phyloP scores from a whole-genome alignment of 2,329 filamentous ascomycete genomes.

The Conoideocrella luteorostrata region DNA sequence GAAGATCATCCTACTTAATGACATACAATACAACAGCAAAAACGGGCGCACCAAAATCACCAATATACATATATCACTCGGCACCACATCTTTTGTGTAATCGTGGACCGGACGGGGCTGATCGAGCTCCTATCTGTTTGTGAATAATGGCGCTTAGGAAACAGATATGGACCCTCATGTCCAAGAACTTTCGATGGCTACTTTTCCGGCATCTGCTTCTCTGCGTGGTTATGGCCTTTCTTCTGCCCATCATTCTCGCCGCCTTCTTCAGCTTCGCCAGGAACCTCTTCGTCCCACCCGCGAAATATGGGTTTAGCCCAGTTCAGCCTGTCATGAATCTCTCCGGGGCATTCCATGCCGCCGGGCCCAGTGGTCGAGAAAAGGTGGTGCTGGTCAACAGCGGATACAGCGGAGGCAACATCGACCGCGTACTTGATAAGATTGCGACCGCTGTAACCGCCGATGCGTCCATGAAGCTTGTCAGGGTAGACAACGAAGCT shows the following conservation, averaged over 20 bases:
- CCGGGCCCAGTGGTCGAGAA: slow-evolving; percentile 50
- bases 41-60: too few species aligned
- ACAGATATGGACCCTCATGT: slow-evolving; percentile 55
- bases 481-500: slow-evolving; percentile 47
- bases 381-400: slow-evolving; percentile 76
- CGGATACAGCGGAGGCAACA: slow-evolving; percentile 60
- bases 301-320: slow-evolving; percentile 65
- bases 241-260: slow-evolving; percentile 53
- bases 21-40: too few species aligned
- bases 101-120: background rate
- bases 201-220: slow-evolving; percentile 46
- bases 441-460: slow-evolving; percentile 52
- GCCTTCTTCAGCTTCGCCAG: slow-evolving; percentile 64
- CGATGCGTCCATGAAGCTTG: slow-evolving; percentile 46
- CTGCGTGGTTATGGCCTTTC: slow-evolving; percentile 49
- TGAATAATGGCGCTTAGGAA: slow-evolving; percentile 43
- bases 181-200: slow-evolving; percentile 56
- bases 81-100: too few species aligned
- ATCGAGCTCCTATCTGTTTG: background rate
- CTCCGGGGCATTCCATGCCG: slow-evolving; percentile 52
- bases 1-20: too few species aligned
- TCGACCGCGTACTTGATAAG: slow-evolving; percentile 61
- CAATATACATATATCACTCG: too few species aligned
- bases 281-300: slow-evolving; percentile 76
- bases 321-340: slow-evolving; percentile 57